Conservation (phyloP, 192 early-diverging fungal species). For the Podila horticola region DNA sequence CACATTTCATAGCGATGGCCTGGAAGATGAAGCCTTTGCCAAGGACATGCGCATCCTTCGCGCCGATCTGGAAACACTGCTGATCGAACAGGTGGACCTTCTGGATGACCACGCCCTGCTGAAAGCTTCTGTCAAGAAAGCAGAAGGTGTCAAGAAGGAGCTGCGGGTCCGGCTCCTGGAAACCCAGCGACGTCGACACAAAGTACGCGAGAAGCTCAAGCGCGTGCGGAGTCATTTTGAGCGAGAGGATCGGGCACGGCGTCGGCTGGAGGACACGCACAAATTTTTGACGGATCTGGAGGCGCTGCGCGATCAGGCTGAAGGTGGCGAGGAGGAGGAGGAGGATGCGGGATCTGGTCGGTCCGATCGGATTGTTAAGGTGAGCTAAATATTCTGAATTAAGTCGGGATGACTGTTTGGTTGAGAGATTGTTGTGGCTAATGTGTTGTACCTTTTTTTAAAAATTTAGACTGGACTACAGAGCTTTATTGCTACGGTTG, state of each 20-base stretch:
- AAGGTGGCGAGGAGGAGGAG: conserved; percentile 10
- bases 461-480: conserved; percentile 35
- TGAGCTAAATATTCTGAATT: background rate
- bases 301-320: conserved; percentile 32
- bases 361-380: background rate
- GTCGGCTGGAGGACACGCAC: conserved; percentile 39
- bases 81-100: conserved; percentile 47
- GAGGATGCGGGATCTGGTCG: background rate
- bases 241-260: conserved; percentile 30
- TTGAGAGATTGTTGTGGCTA: background rate
- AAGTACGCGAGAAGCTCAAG: conserved; percentile 17
- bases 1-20: conserved; percentile 1
- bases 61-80: conserved; percentile 24
- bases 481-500: conserved; percentile 34
- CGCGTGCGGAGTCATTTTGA: conserved; percentile 33
- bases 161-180: conserved; percentile 30
- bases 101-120: conserved; percentile 32
- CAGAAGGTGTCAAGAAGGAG: conserved; percentile 33
- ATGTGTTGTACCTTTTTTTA: background rate
- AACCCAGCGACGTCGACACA: conserved; percentile 27
- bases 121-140: conserved; percentile 35
- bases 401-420: background rate
- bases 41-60: conserved; percentile 15
- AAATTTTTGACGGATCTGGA: conserved; percentile 46
- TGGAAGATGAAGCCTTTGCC: conserved; percentile 24